phyloP scores from a whole-genome alignment of 75 land plant species.

The Picea sitchensis region DNA sequence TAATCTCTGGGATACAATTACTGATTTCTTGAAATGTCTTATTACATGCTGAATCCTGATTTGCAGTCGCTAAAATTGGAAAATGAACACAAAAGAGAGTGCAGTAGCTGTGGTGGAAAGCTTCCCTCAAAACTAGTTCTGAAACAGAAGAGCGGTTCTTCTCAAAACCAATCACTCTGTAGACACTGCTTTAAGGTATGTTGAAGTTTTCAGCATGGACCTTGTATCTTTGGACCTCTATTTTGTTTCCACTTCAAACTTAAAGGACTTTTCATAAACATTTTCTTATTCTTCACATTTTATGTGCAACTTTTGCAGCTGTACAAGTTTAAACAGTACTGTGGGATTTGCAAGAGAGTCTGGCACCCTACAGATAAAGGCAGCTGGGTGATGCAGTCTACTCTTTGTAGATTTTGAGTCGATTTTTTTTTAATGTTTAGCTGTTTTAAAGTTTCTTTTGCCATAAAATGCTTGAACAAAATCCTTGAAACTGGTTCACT shows the following conservation, averaged over 20 bases:
- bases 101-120: conserved; percentile 26
- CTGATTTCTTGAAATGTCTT: not conserved
- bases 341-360: conserved; percentile 94
- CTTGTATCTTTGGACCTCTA: not conserved
- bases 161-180: conserved; percentile 12
- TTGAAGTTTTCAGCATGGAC: not conserved
- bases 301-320: conserved; percentile 44
- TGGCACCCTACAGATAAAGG: conserved; percentile 86
- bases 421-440: not conserved
- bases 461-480: not conserved
- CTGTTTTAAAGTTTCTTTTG: not conserved
- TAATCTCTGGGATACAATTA: not conserved
- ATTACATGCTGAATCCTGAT: not conserved
- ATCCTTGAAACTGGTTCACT: not conserved
- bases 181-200: conserved; percentile 29
- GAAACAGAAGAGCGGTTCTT: conserved; percentile 8
- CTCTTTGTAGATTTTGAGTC: not conserved
- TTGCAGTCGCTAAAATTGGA: conserved; percentile 17
- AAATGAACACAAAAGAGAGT: conserved; percentile 10
- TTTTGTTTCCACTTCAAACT: not conserved
- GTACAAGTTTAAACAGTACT: conserved; percentile 70
- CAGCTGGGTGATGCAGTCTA: conserved; percentile 63
- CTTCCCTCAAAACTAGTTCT: conserved; percentile 18
- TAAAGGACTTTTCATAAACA: not conserved
- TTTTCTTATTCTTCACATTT: not conserved